Base-by-base conservation (phyloP, 2,329 filamentous ascomycete species). In the Chlorencoelia australis region DNA sequence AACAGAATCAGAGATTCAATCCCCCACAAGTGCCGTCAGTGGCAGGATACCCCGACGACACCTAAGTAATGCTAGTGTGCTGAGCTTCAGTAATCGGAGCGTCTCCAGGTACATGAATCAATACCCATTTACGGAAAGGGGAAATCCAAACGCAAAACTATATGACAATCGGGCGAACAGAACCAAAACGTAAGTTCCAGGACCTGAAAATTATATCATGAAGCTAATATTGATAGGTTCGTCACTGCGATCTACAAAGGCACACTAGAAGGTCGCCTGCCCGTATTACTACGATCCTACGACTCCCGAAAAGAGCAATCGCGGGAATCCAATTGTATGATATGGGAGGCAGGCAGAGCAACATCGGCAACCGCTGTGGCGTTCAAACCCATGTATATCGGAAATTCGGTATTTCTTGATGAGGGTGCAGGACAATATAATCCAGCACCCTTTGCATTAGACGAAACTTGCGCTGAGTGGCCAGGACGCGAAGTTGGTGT, bases 291-390 rank as follows among this genome's bases (percentile, higher is more conserved):
- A 37, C 80, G 91, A 47, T 96, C 89, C 2, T 98, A 98, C 61
- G 89, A 96, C 58, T 96, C 91, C 11, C 75, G 89, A 51, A 86
- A 82, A 59, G 91, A 96, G 58, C 82, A 88, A 0, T 74, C 87
- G 0, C 83, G 89, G 2, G 88, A 95, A 58, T 89, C 86, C 43
- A 83, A 94, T 54, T 94, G 88, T 61, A 94, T 81, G 30, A 91
- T 98, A 39, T 98, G 91, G 91, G 81, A 98, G 62, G 91, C 91
- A 4, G 91, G 91, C 8, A 77, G 91, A 42, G 91, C 91, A n/a
- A 98, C 91, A 1, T 85, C 75, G 35, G 85, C 91, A 1, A 91
- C 89, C 1, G 86, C 84, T 0, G 68, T 95, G 28, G 91, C 91
- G 1, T 98, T 98, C 64, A 98, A 98, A 58, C 87, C 89, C 0